Base-by-base conservation (phyloP, 2,329 filamentous ascomycete species). In the Botrytis cinerea region DNA sequence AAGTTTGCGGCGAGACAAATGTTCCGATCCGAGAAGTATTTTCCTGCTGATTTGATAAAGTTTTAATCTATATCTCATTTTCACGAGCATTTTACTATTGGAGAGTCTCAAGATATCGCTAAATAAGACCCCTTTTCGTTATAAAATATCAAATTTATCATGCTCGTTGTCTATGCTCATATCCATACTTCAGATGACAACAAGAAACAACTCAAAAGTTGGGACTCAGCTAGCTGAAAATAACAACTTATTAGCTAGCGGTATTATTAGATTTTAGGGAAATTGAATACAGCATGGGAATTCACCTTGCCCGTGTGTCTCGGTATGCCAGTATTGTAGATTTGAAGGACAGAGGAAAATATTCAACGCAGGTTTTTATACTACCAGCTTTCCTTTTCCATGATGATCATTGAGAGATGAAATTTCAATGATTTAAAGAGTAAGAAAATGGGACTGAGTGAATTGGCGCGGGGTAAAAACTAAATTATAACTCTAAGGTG, bases 111-210 rank as follows among this genome's bases (percentile, higher is more conserved):
- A 7, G 8, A 46, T 22, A 9, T 22, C 8, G 20, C 20, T 16
- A 0, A 2, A 18, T 18, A 28, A 28, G n/a, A 18, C 6, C 6
- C 16, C 6, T 54, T 7, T 54, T 5, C 14, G 3, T 28, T 54
- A 0, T 54, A 25, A 14, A 16, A 16, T 5, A 20, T 3, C 6
- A 28, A 54, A 16, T 5, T 54, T 0, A 54, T 8, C 5, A 28
- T 8, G 16, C 6, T 28, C n/a, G 16, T 28, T 54, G 6, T 28
- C n/a, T n/a, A 1, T 54, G n/a, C 0, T 54, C 0, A 28, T 8
- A 54, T 54, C n/a, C 16, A n/a, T 16, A 54, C 5, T 28, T 28
- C 14, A 28, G n/a, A 54, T 8, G 14, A 28, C 14, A 28, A 7
- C 10, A 16, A n/a, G 2, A 16, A 28, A 54, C 14, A 6, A 45